These are phyloP conservation scores for Ophiocordyceps unilateralis DNA, from an alignment of 2,329 filamentous ascomycete genomes.

Conservation along the genomic window DNA sequence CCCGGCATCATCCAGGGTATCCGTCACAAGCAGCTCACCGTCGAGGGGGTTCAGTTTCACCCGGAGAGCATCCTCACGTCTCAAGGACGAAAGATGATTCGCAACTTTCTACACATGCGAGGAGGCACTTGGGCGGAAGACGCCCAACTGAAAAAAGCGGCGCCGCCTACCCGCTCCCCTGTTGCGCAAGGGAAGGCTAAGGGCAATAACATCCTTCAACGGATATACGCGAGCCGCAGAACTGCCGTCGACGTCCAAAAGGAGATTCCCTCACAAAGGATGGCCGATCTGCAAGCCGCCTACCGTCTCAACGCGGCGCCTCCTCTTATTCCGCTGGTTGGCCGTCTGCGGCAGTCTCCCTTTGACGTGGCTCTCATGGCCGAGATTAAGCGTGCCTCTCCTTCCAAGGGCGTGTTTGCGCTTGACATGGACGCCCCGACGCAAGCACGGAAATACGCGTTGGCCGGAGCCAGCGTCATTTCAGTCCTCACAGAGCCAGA, in stretches of 20 bases:
- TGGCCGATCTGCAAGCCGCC: slow-evolving; percentile 67
- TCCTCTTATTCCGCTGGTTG: slow-evolving; percentile 63
- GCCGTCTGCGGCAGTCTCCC: slow-evolving; percentile 62
- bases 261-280: slow-evolving; percentile 66
- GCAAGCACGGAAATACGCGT: slow-evolving; percentile 80
- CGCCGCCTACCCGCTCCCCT: slow-evolving; percentile 10
- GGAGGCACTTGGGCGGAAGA: slow-evolving; percentile 88
- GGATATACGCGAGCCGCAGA: slow-evolving; percentile 73
- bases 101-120: slow-evolving; percentile 76
- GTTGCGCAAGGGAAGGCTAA: slow-evolving; percentile 24
- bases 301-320: slow-evolving; percentile 76
- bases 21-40: slow-evolving; percentile 71
- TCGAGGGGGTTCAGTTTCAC: slow-evolving; percentile 98
- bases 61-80: slow-evolving; percentile 93
- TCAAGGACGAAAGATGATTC: slow-evolving; percentile 74
- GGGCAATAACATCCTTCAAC: slow-evolving; percentile 73
- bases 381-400: slow-evolving; percentile 91
- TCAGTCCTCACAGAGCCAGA: slow-evolving; percentile 97
- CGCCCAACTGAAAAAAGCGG: slow-evolving; percentile 32
- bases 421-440: slow-evolving; percentile 73
- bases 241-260: slow-evolving; percentile 66
- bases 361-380: slow-evolving; percentile 90
- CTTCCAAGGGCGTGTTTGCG: slow-evolving; percentile 89
- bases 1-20: slow-evolving; percentile 93
- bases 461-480: slow-evolving; percentile 89